phyloP scores from a whole-genome alignment of 148 eudicot genomes.

The Beta vulgaris region DNA sequence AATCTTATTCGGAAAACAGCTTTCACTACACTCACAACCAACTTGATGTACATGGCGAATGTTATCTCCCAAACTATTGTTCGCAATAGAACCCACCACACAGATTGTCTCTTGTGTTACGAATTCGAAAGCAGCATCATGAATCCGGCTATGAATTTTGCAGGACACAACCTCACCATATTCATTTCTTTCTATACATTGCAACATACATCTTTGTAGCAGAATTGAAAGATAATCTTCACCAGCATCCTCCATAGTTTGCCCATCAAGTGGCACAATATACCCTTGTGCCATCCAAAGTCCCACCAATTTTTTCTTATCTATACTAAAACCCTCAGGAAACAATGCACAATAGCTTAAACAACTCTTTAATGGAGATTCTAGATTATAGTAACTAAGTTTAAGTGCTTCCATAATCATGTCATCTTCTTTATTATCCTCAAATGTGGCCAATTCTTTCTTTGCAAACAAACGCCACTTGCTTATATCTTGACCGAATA shows the following conservation, averaged over 20 bases:
- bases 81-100: too few relatives aligned
- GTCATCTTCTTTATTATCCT: not conserved
- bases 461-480: not conserved
- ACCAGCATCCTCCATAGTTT: not conserved
- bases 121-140: not conserved
- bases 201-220: not conserved
- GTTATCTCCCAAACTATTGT: not conserved
- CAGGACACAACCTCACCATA: not conserved
- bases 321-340: not conserved
- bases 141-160: constrained; percentile 25
- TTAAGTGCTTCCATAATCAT: not conserved
- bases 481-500: not conserved
- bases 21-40: not conserved
- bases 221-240: not conserved
- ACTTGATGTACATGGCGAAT: not conserved
- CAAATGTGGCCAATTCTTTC: not conserved
- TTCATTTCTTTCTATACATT: not conserved
- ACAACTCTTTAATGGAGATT: not conserved
- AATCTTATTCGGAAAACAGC: not conserved
- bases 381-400: not conserved
- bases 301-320: not conserved
- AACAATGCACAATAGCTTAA: not conserved
- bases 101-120: not conserved
- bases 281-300: constrained; percentile 5
- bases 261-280: not conserved